A percentile compares a stretch with the other conserved stretches of the same genome.
Conservation (phyloP, 1,139 yeast species). For the Magnusiomyces fungicola region DNA sequence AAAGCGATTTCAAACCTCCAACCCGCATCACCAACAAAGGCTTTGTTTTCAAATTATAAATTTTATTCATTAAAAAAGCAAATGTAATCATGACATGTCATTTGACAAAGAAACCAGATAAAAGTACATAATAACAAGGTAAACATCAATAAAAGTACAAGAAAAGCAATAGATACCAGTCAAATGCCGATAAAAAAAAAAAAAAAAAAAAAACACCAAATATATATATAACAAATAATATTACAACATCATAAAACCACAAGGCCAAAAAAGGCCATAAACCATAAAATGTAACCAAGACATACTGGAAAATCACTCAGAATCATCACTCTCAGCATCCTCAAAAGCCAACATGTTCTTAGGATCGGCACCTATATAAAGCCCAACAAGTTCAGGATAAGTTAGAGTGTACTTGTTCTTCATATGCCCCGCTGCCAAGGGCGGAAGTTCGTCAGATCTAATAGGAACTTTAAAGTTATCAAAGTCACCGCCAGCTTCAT, state of each 20-base stretch:
- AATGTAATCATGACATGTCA: too few relatives aligned
- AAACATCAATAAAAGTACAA: too few relatives aligned
- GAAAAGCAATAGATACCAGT: background rate
- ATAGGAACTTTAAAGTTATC: slow-evolving; percentile 12
- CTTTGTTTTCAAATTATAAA: too few relatives aligned
- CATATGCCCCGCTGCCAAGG: slow-evolving; percentile 13
- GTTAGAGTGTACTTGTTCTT: slow-evolving; percentile 1
- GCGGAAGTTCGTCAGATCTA: slow-evolving; percentile 12
- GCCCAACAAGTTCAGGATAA: slow-evolving; percentile 8
- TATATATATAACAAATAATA: background rate
- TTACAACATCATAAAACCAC: background rate
- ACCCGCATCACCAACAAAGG: too few relatives aligned
- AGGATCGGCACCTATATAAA: slow-evolving; percentile 12
- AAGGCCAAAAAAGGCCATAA: too few relatives aligned
- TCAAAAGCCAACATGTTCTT: background rate
- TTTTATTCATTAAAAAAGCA: too few relatives aligned
- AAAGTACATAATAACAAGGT: too few relatives aligned
- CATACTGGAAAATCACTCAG: background rate
- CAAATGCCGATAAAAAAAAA: background rate
- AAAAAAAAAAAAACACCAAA: background rate
- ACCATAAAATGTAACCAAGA: background rate
- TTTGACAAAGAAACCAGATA: too few relatives aligned
- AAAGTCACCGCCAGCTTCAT: slow-evolving; percentile 16
- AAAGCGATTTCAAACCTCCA: too few relatives aligned
- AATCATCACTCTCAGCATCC: background rate